Percentiles rank a stretch among this genome's conserved stretches.
Evolutionary conservation across 2,329 filamentous ascomycete genomes (phyloP).

Genomic region (Scytalidium lignicola): DNA sequence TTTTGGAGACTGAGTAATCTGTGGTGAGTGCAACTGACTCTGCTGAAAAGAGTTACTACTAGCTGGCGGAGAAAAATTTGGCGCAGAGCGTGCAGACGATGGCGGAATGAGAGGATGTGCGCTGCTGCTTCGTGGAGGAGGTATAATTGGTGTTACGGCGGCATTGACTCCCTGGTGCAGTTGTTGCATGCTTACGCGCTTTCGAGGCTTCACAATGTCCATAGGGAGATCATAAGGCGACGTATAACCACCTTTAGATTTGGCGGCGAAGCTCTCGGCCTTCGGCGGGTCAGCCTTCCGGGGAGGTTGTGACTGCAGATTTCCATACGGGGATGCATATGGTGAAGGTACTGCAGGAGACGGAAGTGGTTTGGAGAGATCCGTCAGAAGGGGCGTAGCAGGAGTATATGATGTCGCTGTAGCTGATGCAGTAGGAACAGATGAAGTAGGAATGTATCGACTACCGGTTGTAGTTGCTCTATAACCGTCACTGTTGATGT

Average conservation of each 20-base stretch:
- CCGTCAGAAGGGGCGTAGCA: constrained; percentile 23
- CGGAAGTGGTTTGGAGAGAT: constrained; percentile 18
- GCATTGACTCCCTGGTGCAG: constrained; percentile 21
- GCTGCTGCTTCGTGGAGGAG: constrained; percentile 26
- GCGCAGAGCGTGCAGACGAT: constrained; percentile 12
- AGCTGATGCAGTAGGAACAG: constrained; percentile 6
- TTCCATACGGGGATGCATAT: constrained; percentile 14
- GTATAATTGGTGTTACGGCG: constrained; percentile 7
- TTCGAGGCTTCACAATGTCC: constrained; percentile 70
- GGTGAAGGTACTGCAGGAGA: constrained; percentile 10
- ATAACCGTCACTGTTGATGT: not conserved
- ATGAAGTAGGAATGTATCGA: constrained; percentile 22
- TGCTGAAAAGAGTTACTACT: constrained; percentile 10
- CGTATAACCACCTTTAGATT: constrained; percentile 84
- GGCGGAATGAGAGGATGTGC: constrained; percentile 16
- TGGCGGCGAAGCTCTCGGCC: constrained; percentile 82
- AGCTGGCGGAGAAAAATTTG: constrained; percentile 17
- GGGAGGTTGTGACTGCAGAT: constrained; percentile 23
- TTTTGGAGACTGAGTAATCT: not conserved
- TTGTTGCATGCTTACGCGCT: constrained; percentile 53
- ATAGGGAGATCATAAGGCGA: constrained; percentile 95
- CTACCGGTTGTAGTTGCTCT: constrained; percentile 1
- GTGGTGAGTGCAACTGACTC: constrained; percentile 8
- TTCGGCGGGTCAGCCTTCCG: constrained; percentile 43
- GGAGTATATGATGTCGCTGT: constrained; percentile 18